A percentile compares a stretch with the other conserved stretches of the same genome.
These are phyloP conservation scores for Usnea hakonensis DNA, from an alignment of 495 filamentous ascomycete genomes.

Conservation along the genomic window DNA sequence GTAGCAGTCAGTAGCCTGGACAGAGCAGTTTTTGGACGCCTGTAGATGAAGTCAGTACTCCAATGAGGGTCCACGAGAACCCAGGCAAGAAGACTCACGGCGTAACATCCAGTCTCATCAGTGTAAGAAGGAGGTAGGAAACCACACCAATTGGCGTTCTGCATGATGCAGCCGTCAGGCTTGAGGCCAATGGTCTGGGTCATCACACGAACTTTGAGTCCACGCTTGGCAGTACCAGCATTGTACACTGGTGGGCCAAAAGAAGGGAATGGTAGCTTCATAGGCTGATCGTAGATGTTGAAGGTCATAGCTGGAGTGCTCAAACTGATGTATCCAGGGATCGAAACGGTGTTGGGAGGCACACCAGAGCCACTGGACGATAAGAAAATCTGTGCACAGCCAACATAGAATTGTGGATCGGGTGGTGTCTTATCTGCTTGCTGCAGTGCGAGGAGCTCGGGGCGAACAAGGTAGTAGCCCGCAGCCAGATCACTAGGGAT, in stretches of 20 bases:
- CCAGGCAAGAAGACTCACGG: slow-evolving; percentile 15
- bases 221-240: slow-evolving; percentile 13
- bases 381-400: slow-evolving; percentile 65
- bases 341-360: slow-evolving; percentile 44
- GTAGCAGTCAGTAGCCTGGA: slow-evolving; percentile 51
- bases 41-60: slow-evolving; percentile 13
- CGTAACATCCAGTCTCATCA: slow-evolving; percentile 51
- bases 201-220: slow-evolving; percentile 17
- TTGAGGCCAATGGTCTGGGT: slow-evolving; percentile 35
- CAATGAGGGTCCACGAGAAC: background rate
- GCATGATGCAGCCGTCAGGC: slow-evolving; percentile 47
- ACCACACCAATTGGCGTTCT: slow-evolving; percentile 68
- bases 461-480: slow-evolving; percentile 61
- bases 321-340: slow-evolving; percentile 54
- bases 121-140: slow-evolving; percentile 48
- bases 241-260: slow-evolving; percentile 51
- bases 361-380: slow-evolving; percentile 36
- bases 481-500: slow-evolving; percentile 52
- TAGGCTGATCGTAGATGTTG: slow-evolving; percentile 48
- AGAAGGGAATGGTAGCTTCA: slow-evolving; percentile 44
- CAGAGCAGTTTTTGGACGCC: slow-evolving; percentile 46
- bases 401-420: slow-evolving; percentile 59
- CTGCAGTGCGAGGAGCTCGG: slow-evolving; percentile 63
- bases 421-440: slow-evolving; percentile 42
- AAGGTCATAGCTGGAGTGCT: slow-evolving; percentile 48